Evolutionary conservation across 2,329 filamentous ascomycete genomes (phyloP).

Genomic region (Aspergillus sp.): DNA sequence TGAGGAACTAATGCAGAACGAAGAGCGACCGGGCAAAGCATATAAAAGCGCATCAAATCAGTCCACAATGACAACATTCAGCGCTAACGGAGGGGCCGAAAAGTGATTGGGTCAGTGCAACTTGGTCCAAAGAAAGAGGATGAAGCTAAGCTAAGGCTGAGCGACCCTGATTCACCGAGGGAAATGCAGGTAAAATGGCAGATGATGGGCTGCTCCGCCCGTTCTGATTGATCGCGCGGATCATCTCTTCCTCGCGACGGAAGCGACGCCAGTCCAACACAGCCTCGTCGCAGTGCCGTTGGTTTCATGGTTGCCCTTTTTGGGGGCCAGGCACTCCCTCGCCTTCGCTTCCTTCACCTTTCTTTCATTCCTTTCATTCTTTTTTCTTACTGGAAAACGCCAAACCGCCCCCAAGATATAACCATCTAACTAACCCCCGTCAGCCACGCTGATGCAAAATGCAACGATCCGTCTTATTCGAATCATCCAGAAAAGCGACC

Average conservation of each 20-base stretch:
- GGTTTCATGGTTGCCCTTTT: neutral
- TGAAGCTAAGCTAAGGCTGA: neutral
- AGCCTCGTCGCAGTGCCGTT: slow-evolving; percentile 1
- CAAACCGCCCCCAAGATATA: neutral
- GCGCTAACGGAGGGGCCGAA: slow-evolving; percentile 4
- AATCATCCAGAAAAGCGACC: neutral
- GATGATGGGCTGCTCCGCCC: neutral
- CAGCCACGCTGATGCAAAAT: neutral
- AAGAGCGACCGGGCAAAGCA: slow-evolving; percentile 1
- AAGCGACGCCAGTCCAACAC: neutral
- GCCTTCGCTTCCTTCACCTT: neutral
- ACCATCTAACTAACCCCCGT: neutral
- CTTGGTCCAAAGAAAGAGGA: neutral
- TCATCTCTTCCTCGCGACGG: neutral
- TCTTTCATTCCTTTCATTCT: neutral
- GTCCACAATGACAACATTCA: neutral
- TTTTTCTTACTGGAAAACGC: too few relatives aligned
- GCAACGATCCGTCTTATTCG: neutral
- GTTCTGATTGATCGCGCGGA: neutral
- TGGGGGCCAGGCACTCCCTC: neutral
- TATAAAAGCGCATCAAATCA: slow-evolving; percentile 8
- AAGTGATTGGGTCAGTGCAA: neutral
- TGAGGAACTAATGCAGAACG: neutral
- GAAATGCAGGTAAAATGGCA: neutral
- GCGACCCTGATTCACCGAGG: neutral